Percentiles rank a stretch among this genome's conserved stretches.
These are phyloP conservation scores for Croton laevigatus DNA, from an alignment of 441 rosid genomes.

Conservation along the genomic window DNA sequence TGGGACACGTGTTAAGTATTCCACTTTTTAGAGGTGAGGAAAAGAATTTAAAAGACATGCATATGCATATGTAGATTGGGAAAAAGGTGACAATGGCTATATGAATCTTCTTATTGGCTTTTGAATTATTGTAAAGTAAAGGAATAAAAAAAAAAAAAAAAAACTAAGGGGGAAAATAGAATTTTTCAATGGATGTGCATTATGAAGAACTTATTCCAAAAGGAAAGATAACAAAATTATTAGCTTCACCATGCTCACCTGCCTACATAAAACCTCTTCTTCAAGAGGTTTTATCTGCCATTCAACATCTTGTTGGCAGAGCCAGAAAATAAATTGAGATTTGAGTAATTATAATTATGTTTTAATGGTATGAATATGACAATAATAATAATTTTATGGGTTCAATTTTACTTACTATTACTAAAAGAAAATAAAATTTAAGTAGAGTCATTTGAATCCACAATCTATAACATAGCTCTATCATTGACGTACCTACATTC, in stretches of 20 bases:
- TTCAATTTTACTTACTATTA: too few species aligned
- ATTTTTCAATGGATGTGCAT: conserved; percentile 47
- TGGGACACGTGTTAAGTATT: not conserved
- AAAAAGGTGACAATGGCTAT: conserved; percentile 20
- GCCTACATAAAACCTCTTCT: conserved; percentile 39
- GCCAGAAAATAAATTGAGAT: too few species aligned
- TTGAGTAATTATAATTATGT: too few species aligned
- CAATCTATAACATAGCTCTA: too few species aligned
- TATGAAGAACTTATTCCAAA: conserved; percentile 57
- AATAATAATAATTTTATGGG: too few species aligned
- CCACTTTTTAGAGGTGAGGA: not conserved
- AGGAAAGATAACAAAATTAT: conserved; percentile 15
- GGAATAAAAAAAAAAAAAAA: conserved; percentile 37
- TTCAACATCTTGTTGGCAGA: too few species aligned
- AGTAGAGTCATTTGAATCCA: too few species aligned
- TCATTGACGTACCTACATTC: too few species aligned
- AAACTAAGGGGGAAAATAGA: conserved; percentile 35
- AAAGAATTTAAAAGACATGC: not conserved
- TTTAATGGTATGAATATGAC: too few species aligned
- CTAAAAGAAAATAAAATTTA: too few species aligned
- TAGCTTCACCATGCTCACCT: conserved; percentile 40
- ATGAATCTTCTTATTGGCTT: conserved; percentile 54
- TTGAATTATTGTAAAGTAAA: conserved; percentile 53
- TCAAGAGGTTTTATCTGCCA: conserved; percentile 38
- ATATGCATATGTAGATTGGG: conserved; percentile 12